Evolutionary conservation across 2,329 filamentous ascomycete genomes (phyloP).

Genomic region (Sporothrix euskadiensis): DNA sequence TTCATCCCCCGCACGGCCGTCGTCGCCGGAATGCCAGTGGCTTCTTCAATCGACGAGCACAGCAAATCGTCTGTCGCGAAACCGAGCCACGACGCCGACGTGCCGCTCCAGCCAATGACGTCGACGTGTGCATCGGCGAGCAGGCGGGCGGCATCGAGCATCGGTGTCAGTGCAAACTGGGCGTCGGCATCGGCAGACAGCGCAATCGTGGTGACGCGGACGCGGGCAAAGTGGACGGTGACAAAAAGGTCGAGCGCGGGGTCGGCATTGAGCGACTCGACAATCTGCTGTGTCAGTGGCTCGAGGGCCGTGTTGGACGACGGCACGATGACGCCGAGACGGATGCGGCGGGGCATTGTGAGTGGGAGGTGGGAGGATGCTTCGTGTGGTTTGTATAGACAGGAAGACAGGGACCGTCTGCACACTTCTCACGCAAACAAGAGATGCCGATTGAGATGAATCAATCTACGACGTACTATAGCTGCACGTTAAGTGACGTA

Average conservation of each 20-base stretch:
- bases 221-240: constrained; percentile 47
- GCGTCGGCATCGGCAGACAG: constrained; percentile 39
- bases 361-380: neutral
- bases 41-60: constrained; percentile 42
- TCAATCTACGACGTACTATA: neutral
- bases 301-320: constrained; percentile 49
- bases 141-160: constrained; percentile 40
- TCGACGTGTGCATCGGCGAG: constrained; percentile 44
- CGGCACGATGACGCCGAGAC: constrained; percentile 46
- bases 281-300: constrained; percentile 44
- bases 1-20: constrained; percentile 47
- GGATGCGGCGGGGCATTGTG: constrained; percentile 9
- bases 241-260: constrained; percentile 34
- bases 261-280: constrained; percentile 36
- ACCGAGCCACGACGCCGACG: constrained; percentile 43
- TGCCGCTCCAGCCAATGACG: constrained; percentile 44
- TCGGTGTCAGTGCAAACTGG: constrained; percentile 38
- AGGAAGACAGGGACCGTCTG: neutral
- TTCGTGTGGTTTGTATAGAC: neutral
- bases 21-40: constrained; percentile 43
- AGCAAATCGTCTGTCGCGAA: constrained; percentile 45
- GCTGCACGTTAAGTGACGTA: neutral
- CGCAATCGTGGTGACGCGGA: constrained; percentile 44
- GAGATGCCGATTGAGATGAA: neutral
- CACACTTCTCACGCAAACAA: neutral